Percentiles rank a stretch among this genome's conserved stretches.
Evolutionary conservation across 1,139 yeast genomes (phyloP).

Genomic region (Geotrichum klebahnii): DNA sequence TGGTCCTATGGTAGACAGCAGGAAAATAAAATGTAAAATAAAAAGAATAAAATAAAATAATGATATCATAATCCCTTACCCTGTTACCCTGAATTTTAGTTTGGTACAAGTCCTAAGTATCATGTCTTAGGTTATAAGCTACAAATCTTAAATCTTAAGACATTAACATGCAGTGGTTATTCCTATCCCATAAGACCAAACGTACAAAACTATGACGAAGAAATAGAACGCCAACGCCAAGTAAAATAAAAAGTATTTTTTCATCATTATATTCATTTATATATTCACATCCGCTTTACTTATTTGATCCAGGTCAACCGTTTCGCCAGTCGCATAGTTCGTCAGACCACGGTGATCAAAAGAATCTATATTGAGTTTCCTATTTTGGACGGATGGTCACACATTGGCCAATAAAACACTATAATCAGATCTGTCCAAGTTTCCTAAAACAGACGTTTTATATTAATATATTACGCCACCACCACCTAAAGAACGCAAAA

Average conservation of each 20-base stretch:
- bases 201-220: no score
- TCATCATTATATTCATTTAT: no score
- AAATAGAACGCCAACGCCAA: no score
- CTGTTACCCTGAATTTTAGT: not conserved
- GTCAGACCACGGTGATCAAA: no score
- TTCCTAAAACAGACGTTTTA: not conserved
- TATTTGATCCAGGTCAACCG: no score
- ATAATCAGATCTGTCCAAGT: not conserved
- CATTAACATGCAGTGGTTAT: not conserved
- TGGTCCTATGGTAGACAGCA: no score
- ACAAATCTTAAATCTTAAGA: not conserved
- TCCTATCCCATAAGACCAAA: no score
- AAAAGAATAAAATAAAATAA: not conserved
- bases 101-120: not conserved
- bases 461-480: not conserved
- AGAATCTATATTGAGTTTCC: not conserved
- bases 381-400: not conserved
- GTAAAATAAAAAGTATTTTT: no score
- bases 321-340: no score
- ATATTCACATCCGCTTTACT: no score
- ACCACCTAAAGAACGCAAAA: not conserved
- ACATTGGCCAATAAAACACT: not conserved
- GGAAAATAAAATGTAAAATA: not conserved
- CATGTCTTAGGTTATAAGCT: not conserved
- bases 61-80: slow-evolving; percentile 1